phyloP scores from a whole-genome alignment of 2,329 filamentous ascomycete species.

The Macroventuria anomochaeta region DNA sequence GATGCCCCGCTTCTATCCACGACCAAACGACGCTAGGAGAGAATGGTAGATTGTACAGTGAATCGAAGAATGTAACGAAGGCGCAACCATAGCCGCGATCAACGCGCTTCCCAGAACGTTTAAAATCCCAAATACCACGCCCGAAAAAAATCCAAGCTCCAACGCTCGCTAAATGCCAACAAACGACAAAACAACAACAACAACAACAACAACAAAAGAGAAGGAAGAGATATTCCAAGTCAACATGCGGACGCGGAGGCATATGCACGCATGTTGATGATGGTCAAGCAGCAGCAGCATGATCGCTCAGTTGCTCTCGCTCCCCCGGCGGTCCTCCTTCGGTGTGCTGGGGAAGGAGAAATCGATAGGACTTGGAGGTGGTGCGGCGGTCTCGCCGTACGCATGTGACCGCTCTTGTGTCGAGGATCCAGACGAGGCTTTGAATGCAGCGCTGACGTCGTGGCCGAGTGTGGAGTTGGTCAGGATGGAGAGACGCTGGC shows the following conservation, averaged over 20 bases:
- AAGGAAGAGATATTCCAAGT: too few species aligned
- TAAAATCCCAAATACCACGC: background rate
- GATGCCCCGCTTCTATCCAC: too few species aligned
- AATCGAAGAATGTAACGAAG: too few species aligned
- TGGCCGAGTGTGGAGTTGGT: conserved; percentile 50
- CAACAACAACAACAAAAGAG: too few species aligned
- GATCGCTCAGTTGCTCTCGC: conserved; percentile 8
- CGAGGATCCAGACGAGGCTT: conserved; percentile 41
- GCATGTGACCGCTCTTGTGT: conserved; percentile 30
- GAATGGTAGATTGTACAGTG: background rate
- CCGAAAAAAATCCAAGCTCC: background rate
- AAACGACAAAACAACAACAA: too few species aligned
- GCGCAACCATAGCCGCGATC: background rate
- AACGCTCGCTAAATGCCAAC: conserved; percentile 6
- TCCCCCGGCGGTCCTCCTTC: conserved; percentile 31
- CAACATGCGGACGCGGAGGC: too few species aligned
- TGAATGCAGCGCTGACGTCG: conserved; percentile 51
- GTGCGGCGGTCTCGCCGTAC: conserved; percentile 49
- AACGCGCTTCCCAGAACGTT: background rate
- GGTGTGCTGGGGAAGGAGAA: conserved; percentile 49
- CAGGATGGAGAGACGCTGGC: conserved; percentile 52
- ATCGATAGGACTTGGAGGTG: conserved; percentile 51
- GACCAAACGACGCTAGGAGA: background rate
- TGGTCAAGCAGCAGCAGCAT: too few species aligned
- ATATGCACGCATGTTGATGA: too few species aligned